A percentile compares a stretch with the other conserved stretches of the same genome.
phyloP scores from a whole-genome alignment of 441 rosid genomes.

The Erysimum cheiri region DNA sequence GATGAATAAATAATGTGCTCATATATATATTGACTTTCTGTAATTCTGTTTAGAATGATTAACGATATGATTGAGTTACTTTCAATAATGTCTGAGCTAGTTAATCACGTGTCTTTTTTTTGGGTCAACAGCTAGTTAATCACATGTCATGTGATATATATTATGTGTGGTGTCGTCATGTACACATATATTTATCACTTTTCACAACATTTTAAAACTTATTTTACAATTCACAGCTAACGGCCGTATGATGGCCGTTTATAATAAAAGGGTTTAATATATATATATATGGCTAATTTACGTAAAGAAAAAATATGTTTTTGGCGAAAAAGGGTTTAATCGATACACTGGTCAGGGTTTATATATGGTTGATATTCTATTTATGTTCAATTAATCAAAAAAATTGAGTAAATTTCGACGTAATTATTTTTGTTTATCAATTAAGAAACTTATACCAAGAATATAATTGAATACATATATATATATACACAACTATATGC shows the following conservation, averaged over 20 bases:
- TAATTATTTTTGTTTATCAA: background rate
- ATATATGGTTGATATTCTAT: too few species aligned
- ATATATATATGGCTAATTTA: background rate
- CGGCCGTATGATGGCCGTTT: background rate
- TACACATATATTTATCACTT: background rate
- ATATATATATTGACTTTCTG: slow-evolving; percentile 10
- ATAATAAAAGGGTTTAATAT: background rate
- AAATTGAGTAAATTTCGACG: background rate
- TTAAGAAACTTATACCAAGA: background rate
- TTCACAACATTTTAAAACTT: background rate
- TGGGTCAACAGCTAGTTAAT: slow-evolving; percentile 37
- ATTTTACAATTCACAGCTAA: background rate
- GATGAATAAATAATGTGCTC: background rate
- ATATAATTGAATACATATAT: too few species aligned
- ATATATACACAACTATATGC: too few species aligned
- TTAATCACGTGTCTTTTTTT: slow-evolving; percentile 35
- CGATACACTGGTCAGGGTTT: too few species aligned
- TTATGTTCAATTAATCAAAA: background rate
- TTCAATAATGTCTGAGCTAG: slow-evolving; percentile 29
- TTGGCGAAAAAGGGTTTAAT: too few species aligned
- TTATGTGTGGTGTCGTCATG: slow-evolving; percentile 5
- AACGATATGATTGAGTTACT: slow-evolving; percentile 35
- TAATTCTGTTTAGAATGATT: slow-evolving; percentile 24
- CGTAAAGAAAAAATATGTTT: too few species aligned
- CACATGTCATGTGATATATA: slow-evolving; percentile 24